Percentiles rank a stretch among this genome's conserved stretches.
These are phyloP conservation scores for Hanseniaspora thailandica DNA, from an alignment of 805 yeast genomes.

Conservation along the genomic window DNA sequence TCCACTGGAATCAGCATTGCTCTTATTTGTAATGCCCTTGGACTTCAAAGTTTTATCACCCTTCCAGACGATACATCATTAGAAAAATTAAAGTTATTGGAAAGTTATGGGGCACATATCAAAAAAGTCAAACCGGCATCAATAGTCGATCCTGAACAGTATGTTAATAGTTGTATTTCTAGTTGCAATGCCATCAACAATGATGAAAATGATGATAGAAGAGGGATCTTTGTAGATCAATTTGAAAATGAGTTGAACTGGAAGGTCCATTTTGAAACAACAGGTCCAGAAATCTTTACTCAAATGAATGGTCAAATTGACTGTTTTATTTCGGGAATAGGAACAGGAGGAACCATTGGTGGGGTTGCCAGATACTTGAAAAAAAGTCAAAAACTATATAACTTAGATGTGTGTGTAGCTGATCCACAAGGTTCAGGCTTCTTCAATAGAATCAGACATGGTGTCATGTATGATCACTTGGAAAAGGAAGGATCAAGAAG, in stretches of 20 bases:
- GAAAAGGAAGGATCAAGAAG: constrained; percentile 90
- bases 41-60: constrained; percentile 85
- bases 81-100: constrained; percentile 65
- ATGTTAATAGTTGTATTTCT: constrained; percentile 73
- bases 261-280: constrained; percentile 66
- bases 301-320: constrained; percentile 61
- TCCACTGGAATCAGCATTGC: constrained; percentile 94
- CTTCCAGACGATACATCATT: constrained; percentile 85
- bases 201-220: constrained; percentile 30
- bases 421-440: constrained; percentile 96
- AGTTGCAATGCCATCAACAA: constrained; percentile 43
- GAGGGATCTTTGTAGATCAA: constrained; percentile 85
- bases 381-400: constrained; percentile 29
- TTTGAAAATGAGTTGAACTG: constrained; percentile 89
- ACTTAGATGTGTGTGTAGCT: constrained; percentile 52
- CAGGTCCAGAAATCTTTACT: constrained; percentile 85
- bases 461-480: constrained; percentile 83
- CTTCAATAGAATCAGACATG: constrained; percentile 69
- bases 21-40: constrained; percentile 74
- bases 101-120: constrained; percentile 66
- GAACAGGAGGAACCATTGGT: constrained; percentile 95
- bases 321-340: constrained; percentile 80
- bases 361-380: constrained; percentile 75
- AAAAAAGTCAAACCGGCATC: constrained; percentile 89
- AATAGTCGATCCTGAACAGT: constrained; percentile 85